A percentile compares a stretch with the other conserved stretches of the same genome.
phyloP scores from a whole-genome alignment of 2,329 filamentous ascomycete genomes.

The Ophiostoma sp. region DNA sequence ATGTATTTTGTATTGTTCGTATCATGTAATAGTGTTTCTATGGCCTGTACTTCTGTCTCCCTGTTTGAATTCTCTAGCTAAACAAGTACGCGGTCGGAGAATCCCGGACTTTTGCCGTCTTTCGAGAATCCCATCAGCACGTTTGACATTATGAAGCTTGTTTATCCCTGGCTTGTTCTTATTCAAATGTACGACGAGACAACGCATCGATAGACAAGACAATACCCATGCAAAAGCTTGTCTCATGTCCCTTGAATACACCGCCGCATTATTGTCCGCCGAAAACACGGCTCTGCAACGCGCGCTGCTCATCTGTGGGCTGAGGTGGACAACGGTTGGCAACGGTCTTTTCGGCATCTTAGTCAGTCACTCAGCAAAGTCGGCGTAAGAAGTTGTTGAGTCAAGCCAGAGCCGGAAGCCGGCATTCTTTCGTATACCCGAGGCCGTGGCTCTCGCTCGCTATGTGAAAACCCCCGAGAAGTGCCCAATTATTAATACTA shows the following conservation, averaged over 20 bases:
- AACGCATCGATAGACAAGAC: too few relatives aligned
- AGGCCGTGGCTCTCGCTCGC: not conserved
- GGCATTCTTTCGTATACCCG: slow-evolving; percentile 1
- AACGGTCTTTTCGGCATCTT: not conserved
- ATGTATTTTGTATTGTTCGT: too few relatives aligned
- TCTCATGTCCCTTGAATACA: not conserved
- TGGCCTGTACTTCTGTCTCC: too few relatives aligned
- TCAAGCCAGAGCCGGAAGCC: not conserved
- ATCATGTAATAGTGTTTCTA: too few relatives aligned
- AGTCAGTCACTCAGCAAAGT: not conserved
- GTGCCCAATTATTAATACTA: not conserved
- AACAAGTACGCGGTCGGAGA: too few relatives aligned
- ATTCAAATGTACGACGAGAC: too few relatives aligned
- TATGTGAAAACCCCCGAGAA: not conserved
- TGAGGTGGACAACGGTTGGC: slow-evolving; percentile 4
- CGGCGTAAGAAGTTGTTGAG: not conserved
- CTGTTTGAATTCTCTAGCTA: too few relatives aligned
- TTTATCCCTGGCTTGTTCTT: too few relatives aligned
- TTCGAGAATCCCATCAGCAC: too few relatives aligned
- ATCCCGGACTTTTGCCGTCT: too few relatives aligned
- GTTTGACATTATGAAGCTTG: too few relatives aligned
- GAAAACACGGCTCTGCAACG: not conserved
- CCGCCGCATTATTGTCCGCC: not conserved
- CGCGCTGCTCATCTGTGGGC: not conserved
- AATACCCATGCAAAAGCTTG: too few relatives aligned